A percentile compares a stretch with the other conserved stretches of the same genome.
Conservation (phyloP, 179 eudicot species). For the Spergularia azorica region DNA sequence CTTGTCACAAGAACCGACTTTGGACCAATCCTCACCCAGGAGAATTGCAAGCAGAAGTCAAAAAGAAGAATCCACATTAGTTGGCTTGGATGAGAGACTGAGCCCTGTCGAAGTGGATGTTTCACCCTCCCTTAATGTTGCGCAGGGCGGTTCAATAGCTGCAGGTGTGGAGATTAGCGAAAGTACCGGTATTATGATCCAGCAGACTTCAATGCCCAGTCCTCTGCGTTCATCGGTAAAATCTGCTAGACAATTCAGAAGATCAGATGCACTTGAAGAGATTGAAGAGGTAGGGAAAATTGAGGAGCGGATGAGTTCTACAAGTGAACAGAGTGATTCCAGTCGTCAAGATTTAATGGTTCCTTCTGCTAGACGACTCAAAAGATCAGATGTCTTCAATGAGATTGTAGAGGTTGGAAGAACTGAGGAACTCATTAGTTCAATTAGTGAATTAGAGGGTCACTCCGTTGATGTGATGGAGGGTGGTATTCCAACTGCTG, state of each 20-base stretch:
- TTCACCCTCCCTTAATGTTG: conserved; percentile 37
- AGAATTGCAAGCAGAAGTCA: conserved; percentile 28
- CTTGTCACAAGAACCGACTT: conserved; percentile 23
- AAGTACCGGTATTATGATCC: conserved; percentile 27
- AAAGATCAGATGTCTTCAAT: conserved; percentile 37
- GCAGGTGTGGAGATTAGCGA: conserved; percentile 33
- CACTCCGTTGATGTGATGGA: conserved; percentile 28
- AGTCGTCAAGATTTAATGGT: conserved; percentile 13
- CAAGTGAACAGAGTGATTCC: conserved; percentile 20
- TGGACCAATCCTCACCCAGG: conserved; percentile 19
- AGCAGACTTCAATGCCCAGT: conserved; percentile 17
- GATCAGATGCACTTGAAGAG: conserved; percentile 40
- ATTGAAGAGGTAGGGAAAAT: conserved; percentile 36
- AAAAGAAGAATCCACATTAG: conserved; percentile 31
- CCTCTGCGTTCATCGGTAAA: conserved; percentile 17
- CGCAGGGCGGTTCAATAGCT: conserved; percentile 33
- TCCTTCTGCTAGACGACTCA: conserved; percentile 28
- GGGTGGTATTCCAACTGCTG: conserved; percentile 30
- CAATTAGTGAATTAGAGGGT: conserved; percentile 30
- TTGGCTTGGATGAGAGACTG: conserved; percentile 31
- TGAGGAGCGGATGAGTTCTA: conserved; percentile 39
- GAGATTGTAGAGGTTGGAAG: conserved; percentile 35
- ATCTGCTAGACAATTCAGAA: conserved; percentile 35
- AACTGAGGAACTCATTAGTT: conserved; percentile 39
- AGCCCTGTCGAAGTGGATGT: conserved; percentile 26